These are phyloP conservation scores for Aegilops bicornis DNA, from an alignment of 176 grass and related monocot genomes.

Conservation along the genomic window DNA sequence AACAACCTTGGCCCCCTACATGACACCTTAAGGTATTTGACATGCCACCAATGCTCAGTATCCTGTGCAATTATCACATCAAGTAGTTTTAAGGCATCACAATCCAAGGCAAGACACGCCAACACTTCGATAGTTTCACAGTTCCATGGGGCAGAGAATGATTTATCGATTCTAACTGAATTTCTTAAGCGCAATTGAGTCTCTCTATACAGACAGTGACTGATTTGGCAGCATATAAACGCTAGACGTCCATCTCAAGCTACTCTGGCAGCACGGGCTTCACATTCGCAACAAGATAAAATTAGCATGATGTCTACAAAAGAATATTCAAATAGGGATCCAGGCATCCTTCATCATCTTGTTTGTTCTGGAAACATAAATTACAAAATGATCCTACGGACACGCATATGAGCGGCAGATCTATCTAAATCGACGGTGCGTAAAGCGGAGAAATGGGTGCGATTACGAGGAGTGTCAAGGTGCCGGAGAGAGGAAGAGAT, in stretches of 20 bases:
- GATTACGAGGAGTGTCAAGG: too few relatives aligned
- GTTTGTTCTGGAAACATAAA: background rate
- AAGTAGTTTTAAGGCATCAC: too few relatives aligned
- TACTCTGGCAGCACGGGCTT: background rate
- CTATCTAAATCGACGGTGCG: background rate
- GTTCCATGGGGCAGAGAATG: background rate
- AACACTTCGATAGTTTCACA: too few relatives aligned
- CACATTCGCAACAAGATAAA: background rate
- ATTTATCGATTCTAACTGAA: background rate
- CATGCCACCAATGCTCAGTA: too few relatives aligned
- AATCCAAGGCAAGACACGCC: too few relatives aligned
- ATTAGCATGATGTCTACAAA: background rate
- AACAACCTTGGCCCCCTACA: too few relatives aligned
- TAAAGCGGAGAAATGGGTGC: too few relatives aligned
- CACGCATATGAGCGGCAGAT: background rate
- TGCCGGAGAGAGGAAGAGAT: too few relatives aligned
- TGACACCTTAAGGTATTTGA: too few relatives aligned
- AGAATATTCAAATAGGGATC: background rate
- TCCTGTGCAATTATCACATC: too few relatives aligned
- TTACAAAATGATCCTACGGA: background rate
- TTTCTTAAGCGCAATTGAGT: background rate
- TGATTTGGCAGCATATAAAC: background rate
- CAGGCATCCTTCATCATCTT: background rate
- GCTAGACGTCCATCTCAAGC: background rate
- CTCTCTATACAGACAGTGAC: background rate